Evolutionary conservation across 129 eudicot genomes (phyloP), one percentile per base, ranked within the genome.

Genomic region (Glebionis coronaria): DNA sequence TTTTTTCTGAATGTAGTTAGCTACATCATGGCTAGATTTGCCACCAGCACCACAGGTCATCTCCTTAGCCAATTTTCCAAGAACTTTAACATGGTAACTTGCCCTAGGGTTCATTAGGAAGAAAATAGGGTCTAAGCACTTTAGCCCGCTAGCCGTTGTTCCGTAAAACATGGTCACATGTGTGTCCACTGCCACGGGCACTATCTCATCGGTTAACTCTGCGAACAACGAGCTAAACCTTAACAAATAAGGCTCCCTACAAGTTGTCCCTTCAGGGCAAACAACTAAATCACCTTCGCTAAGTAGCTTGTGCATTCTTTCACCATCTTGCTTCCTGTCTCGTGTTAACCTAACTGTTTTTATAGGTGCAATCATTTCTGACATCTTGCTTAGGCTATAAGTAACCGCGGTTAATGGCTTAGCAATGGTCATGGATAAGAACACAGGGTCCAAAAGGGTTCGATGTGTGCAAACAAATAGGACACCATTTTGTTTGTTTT

Each of bases 181-280:
- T 3, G 97, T 79, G 77, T 93, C 76, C 69, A 93, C 73, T 5
- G 97, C 99, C 23, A 93, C 99, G 0, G 99, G 99, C 29, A 93
- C 99, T 11, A 93, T 93, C 65, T 87, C 93, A 46, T 93, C 93
- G 3, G 99, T 80, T 53, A 93, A 40, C 56, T 93, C 99, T 0
- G 97, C 99, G n/a, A 93, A 93, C 66, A 93, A 62, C 6, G 97
- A 82, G 73, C 99, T 93, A 25, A 93, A 93, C 14, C 99, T 77
- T 67, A 93, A 54, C 65, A 93, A 44, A 62, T 86, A 93, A 7
- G 99, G 93, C 71, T 93, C 99, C 67, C 99, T 79, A 65, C 99
- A 93, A 5, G 99, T 93, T 0, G 99, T 93, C 11, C 99, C 99
- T 65, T 93, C 99, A 0, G 99, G 99, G 55, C 97, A 89, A 4